Base-by-base conservation (phyloP, 2,329 filamentous ascomycete species). In the Colletotrichum lentis region DNA sequence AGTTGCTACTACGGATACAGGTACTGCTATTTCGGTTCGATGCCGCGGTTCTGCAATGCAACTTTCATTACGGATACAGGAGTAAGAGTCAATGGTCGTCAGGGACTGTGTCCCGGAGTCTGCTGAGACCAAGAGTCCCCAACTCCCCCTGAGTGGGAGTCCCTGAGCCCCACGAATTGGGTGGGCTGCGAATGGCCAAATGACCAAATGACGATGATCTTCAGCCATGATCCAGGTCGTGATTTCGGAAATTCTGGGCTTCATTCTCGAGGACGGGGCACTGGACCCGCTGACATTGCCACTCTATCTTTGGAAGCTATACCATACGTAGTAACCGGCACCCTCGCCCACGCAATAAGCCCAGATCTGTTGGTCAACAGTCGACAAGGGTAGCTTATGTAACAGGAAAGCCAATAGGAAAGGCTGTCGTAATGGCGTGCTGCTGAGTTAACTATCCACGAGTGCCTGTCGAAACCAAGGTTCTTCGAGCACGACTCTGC, bases 301-400 rank as follows among this genome's bases (percentile, higher is more conserved):
- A 67, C 64, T 64, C 64, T 47, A 64, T 67, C 61, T 67, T 67
- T 64, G 53, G 46, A 54, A 58, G 60, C 60, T 64, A 64, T n/a
- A 47, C 60, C 60, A 31, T n/a, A n/a, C n/a, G n/a, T n/a, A n/a
- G n/a, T 39, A 56, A 66, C 41, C 27, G 58, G 58, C 39, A 46
- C 44, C 43, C 43, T 22, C 44, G 43, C 12, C 39, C 61, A 27
- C 14, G 31, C 11, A 41, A 31, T 16, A 10, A 46, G 20, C n/a
- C 20, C 35, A 41, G 44, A 60, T 50, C 43, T 39, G 41, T 49
- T 44, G 55, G 16, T n/a, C 20, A 49, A 31, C 27, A 52, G 12
- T 24, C 31, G 39, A 31, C 27, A 52, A 46, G 56, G 37, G 24
- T 41, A 22, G 27, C 39, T 65, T 54, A 62, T 65, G 39, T 54